Evolutionary conservation across 306 rosid species (phyloP).

Genomic region (Fagus crenata): DNA sequence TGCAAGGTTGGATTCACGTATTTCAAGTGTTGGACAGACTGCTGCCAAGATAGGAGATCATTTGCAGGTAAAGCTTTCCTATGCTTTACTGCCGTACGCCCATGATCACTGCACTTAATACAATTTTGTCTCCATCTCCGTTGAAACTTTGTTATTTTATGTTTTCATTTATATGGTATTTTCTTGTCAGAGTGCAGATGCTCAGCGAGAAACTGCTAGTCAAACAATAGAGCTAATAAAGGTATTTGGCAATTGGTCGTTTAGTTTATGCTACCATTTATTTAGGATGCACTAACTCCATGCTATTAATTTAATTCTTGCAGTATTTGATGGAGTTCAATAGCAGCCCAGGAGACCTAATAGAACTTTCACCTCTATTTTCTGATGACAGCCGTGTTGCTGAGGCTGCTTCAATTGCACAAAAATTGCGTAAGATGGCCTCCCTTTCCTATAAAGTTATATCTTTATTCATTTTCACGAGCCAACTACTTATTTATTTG

Average conservation of each 20-base stretch:
- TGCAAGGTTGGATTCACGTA: constrained; percentile 95
- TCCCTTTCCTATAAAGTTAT: constrained; percentile 19
- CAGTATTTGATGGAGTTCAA: constrained; percentile 99
- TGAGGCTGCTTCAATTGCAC: constrained; percentile 97
- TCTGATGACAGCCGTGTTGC: constrained; percentile 99
- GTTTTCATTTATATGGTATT: constrained; percentile 33
- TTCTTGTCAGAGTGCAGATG: constrained; percentile 93
- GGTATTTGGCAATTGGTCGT: constrained; percentile 45
- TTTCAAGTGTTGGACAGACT: constrained; percentile 99
- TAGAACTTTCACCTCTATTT: constrained; percentile 98
- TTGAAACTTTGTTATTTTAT: constrained; percentile 27
- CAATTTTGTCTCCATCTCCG: constrained; percentile 14
- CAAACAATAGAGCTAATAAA: constrained; percentile 95
- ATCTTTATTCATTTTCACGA: neutral
- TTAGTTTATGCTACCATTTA: constrained; percentile 22
- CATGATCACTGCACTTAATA: constrained; percentile 20
- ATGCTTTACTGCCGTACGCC: constrained; percentile 27
- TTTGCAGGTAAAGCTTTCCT: constrained; percentile 75
- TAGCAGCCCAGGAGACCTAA: constrained; percentile 97
- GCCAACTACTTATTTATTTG: neutral
- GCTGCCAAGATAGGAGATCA: constrained; percentile 99
- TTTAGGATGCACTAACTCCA: constrained; percentile 31
- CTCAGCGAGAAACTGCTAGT: constrained; percentile 98
- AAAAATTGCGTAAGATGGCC: constrained; percentile 79
- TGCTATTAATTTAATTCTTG: constrained; percentile 41